A percentile compares a stretch with the other conserved stretches of the same genome.
phyloP scores from a whole-genome alignment of 1,284 basidiomycete species.

The Paramarasmius palmivorus region DNA sequence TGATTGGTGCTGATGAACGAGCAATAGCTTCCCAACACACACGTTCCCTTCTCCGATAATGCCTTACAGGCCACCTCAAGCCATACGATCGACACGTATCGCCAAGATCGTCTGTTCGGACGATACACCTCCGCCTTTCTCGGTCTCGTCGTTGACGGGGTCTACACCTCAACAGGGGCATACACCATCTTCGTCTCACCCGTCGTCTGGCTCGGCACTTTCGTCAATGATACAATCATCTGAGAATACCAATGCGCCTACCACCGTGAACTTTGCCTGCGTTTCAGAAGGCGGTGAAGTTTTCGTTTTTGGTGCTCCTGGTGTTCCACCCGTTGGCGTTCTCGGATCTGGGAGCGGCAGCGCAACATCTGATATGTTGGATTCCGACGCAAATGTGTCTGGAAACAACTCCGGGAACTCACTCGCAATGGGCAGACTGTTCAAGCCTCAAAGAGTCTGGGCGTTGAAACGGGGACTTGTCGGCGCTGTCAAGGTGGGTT shows the following conservation, averaged over 20 bases:
- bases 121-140: constrained; percentile 38
- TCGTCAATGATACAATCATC: not conserved
- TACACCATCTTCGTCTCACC: not conserved
- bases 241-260: not conserved
- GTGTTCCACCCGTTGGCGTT: constrained; percentile 13
- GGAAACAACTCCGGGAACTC: constrained; percentile 22
- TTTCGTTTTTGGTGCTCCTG: constrained; percentile 75
- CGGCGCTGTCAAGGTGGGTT: constrained; percentile 74
- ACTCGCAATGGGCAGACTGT: constrained; percentile 20
- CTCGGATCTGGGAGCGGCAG: constrained; percentile 10
- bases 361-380: constrained; percentile 30
- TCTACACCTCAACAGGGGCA: not conserved
- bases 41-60: constrained; percentile 73
- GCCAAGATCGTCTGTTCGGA: constrained; percentile 83
- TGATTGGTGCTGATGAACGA: constrained; percentile 8
- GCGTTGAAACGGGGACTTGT: constrained; percentile 79
- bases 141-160: constrained; percentile 1
- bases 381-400: constrained; percentile 23
- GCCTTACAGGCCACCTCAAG: constrained; percentile 80
- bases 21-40: constrained; percentile 63
- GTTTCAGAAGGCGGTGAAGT: constrained; percentile 89
- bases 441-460: constrained; percentile 92
- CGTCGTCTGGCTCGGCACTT: not conserved
- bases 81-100: constrained; percentile 70
- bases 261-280: constrained; percentile 62